Evolutionary conservation across 176 grass and related monocot genomes (phyloP).

Genomic region (Cenchrus fungigraminus): DNA sequence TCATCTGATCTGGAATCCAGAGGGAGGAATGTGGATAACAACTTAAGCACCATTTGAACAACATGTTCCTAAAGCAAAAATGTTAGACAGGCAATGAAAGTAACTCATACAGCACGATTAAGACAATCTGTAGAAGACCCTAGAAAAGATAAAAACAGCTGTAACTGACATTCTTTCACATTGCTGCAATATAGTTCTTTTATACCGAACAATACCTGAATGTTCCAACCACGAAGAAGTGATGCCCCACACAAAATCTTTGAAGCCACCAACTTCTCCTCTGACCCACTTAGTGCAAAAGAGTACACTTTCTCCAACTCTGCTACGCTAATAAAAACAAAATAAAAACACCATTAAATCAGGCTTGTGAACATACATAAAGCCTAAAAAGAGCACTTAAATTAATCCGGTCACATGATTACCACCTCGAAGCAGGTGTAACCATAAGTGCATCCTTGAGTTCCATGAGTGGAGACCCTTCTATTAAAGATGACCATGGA

Average conservation of each 20-base stretch:
- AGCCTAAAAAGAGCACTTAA: background rate
- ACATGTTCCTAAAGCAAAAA: slow-evolving; percentile 63
- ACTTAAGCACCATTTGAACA: slow-evolving; percentile 62
- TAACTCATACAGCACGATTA: background rate
- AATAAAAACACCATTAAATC: slow-evolving; percentile 26
- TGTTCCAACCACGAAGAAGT: slow-evolving; percentile 79
- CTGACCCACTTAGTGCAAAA: slow-evolving; percentile 71
- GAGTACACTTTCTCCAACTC: slow-evolving; percentile 79
- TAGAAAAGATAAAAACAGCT: background rate
- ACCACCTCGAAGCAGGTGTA: slow-evolving; percentile 83
- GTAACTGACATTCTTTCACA: slow-evolving; percentile 2
- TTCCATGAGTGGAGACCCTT: slow-evolving; percentile 67
- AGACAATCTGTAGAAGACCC: background rate
- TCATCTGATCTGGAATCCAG: slow-evolving; percentile 48
- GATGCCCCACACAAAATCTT: slow-evolving; percentile 86
- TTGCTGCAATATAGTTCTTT: slow-evolving; percentile 27
- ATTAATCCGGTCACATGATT: background rate
- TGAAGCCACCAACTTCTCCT: slow-evolving; percentile 67
- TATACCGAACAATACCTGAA: slow-evolving; percentile 61
- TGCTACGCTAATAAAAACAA: slow-evolving; percentile 56
- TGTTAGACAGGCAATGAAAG: slow-evolving; percentile 13
- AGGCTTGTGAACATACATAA: background rate
- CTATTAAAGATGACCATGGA: slow-evolving; percentile 72
- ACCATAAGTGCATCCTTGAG: slow-evolving; percentile 72
- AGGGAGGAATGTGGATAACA: slow-evolving; percentile 46